A percentile compares a stretch with the other conserved stretches of the same genome.
Conservation (phyloP, 2,329 filamentous ascomycete genomes). For the Fusarium albidum region DNA sequence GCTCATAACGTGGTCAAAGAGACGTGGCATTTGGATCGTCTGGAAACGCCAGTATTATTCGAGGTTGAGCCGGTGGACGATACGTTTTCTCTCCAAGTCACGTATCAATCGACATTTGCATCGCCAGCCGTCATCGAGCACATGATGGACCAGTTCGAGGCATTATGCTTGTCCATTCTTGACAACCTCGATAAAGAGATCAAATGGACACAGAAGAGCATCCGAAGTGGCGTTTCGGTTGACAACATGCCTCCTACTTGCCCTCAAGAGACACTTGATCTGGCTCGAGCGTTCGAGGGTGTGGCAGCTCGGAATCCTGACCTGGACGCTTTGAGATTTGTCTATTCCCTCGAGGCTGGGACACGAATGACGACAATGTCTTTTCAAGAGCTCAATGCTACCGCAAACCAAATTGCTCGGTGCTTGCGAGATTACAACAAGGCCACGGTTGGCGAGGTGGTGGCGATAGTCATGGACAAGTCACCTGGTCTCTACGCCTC, state of each 20-base stretch:
- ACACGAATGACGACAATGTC: slow-evolving; percentile 57
- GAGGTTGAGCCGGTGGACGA: slow-evolving; percentile 73
- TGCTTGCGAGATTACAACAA: slow-evolving; percentile 58
- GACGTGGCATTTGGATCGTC: slow-evolving; percentile 69
- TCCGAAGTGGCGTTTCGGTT: slow-evolving; percentile 53
- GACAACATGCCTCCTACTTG: slow-evolving; percentile 53
- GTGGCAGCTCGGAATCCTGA: slow-evolving; percentile 58
- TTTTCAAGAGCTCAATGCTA: slow-evolving; percentile 70
- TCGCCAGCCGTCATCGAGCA: slow-evolving; percentile 61
- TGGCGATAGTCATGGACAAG: slow-evolving; percentile 83
- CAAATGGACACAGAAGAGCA: slow-evolving; percentile 20
- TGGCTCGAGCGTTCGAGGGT: slow-evolving; percentile 63
- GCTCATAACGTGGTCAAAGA: slow-evolving; percentile 55
- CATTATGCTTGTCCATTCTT: slow-evolving; percentile 50
- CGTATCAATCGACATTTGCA: slow-evolving; percentile 58
- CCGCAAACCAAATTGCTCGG: slow-evolving; percentile 69
- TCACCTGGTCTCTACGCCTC: slow-evolving; percentile 75
- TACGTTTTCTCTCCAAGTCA: slow-evolving; percentile 54
- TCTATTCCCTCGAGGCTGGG: slow-evolving; percentile 43
- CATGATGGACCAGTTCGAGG: slow-evolving; percentile 69
- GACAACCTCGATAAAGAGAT: slow-evolving; percentile 34
- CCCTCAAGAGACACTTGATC: slow-evolving; percentile 49
- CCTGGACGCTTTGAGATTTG: slow-evolving; percentile 71
- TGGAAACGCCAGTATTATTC: slow-evolving; percentile 79
- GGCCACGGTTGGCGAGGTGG: slow-evolving; percentile 61